Conservation (phyloP, 257 asterid species). For the Eustoma russellianum region DNA sequence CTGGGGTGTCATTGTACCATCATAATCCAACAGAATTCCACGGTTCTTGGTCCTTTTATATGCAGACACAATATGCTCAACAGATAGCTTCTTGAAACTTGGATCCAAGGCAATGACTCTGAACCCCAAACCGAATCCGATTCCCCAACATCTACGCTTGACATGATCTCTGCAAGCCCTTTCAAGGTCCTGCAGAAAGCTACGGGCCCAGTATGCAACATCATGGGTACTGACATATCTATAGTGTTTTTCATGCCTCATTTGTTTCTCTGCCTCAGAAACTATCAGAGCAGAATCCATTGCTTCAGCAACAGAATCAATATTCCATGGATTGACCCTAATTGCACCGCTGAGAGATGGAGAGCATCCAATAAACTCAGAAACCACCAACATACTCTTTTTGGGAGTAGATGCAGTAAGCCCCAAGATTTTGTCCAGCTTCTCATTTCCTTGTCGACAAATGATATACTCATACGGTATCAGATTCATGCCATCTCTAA, state of each 20-base stretch:
- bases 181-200: slow-evolving; percentile 77
- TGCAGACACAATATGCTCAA: slow-evolving; percentile 85
- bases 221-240: slow-evolving; percentile 71
- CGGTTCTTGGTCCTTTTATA: slow-evolving; percentile 69
- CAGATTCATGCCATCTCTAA: slow-evolving; percentile 82
- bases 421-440: slow-evolving; percentile 42
- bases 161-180: slow-evolving; percentile 71
- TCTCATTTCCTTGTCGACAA: slow-evolving; percentile 62
- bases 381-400: slow-evolving; percentile 76
- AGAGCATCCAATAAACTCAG: slow-evolving; percentile 73
- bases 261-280: slow-evolving; percentile 63
- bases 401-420: slow-evolving; percentile 43
- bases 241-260: slow-evolving; percentile 83
- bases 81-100: slow-evolving; percentile 66
- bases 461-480: slow-evolving; percentile 79
- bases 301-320: slow-evolving; percentile 71
- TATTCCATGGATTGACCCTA: slow-evolving; percentile 81
- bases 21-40: slow-evolving; percentile 77
- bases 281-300: slow-evolving; percentile 65
- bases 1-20: slow-evolving; percentile 54
- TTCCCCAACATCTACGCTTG: slow-evolving; percentile 84
- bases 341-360: slow-evolving; percentile 86
- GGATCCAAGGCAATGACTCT: slow-evolving; percentile 87
- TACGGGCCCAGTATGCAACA: slow-evolving; percentile 89
- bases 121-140: slow-evolving; percentile 75